These are phyloP conservation scores for Cryphonectria carpinicola DNA, from an alignment of 2,329 filamentous ascomycete genomes.

Conservation along the genomic window DNA sequence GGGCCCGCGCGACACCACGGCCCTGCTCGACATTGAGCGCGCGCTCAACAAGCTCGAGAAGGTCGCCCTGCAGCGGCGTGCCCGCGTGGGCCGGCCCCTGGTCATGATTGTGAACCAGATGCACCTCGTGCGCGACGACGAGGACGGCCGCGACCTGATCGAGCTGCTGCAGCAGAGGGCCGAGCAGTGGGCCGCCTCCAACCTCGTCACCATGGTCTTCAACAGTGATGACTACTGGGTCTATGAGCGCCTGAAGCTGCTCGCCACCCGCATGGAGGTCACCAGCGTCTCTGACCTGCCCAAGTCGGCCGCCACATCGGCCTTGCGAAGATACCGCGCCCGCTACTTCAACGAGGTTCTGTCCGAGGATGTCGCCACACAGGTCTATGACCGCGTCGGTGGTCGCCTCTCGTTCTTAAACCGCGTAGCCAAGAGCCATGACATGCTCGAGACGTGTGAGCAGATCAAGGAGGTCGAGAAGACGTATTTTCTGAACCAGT, in stretches of 20 bases:
- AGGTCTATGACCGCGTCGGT: constrained; percentile 85
- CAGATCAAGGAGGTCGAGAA: constrained; percentile 69
- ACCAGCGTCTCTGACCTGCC: constrained; percentile 83
- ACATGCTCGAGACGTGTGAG: constrained; percentile 79
- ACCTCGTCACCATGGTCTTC: constrained; percentile 88
- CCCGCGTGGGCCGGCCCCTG: constrained; percentile 67
- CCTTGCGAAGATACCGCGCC: constrained; percentile 77
- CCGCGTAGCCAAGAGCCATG: constrained; percentile 79
- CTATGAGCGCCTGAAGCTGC: constrained; percentile 89
- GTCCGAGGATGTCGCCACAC: constrained; percentile 61
- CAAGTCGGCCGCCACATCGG: constrained; percentile 75
- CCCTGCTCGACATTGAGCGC: constrained; percentile 91
- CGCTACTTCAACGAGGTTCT: constrained; percentile 73
- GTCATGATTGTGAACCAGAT: constrained; percentile 95
- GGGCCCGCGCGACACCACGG: constrained; percentile 88
- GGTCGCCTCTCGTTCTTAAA: constrained; percentile 88
- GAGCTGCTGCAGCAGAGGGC: constrained; percentile 95
- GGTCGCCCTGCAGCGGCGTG: constrained; percentile 76
- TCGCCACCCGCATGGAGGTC: constrained; percentile 93
- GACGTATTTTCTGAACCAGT: constrained; percentile 78
- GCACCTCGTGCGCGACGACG: constrained; percentile 88
- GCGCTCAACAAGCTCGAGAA: constrained; percentile 99
- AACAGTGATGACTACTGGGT: constrained; percentile 99
- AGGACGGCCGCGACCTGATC: constrained; percentile 89
- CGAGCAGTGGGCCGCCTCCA: constrained; percentile 93